These are phyloP conservation scores for Dothideomycetes sp. DNA, from an alignment of 2,329 filamentous ascomycete species.

Conservation along the genomic window DNA sequence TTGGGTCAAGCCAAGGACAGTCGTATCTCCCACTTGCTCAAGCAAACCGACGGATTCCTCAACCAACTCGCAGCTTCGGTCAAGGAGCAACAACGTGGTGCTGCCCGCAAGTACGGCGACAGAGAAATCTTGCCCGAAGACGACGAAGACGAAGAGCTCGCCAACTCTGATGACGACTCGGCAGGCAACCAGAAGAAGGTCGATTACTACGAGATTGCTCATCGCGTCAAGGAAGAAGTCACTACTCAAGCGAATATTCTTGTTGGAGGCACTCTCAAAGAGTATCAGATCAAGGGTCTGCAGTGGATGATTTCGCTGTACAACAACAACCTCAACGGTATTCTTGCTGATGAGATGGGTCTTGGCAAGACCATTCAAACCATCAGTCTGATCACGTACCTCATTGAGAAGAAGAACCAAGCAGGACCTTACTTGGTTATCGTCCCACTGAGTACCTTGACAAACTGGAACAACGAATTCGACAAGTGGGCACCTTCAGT, in stretches of 20 bases:
- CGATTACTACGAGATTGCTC: slow-evolving; percentile 97
- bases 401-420: slow-evolving; percentile 92
- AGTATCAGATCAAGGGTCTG: slow-evolving; percentile 96
- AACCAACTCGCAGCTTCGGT: slow-evolving; percentile 91
- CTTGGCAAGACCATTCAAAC: slow-evolving; percentile 99
- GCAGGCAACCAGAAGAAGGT: slow-evolving; percentile 67
- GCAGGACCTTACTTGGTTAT: slow-evolving; percentile 91
- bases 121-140: slow-evolving; percentile 44
- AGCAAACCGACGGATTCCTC: slow-evolving; percentile 95
- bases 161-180: slow-evolving; percentile 57
- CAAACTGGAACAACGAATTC: slow-evolving; percentile 98
- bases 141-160: slow-evolving; percentile 48
- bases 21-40: slow-evolving; percentile 93
- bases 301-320: slow-evolving; percentile 99
- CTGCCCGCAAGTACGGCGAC: slow-evolving; percentile 68
- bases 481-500: slow-evolving; percentile 96
- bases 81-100: slow-evolving; percentile 81
- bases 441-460: slow-evolving; percentile 90
- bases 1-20: slow-evolving; percentile 98
- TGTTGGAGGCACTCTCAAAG: slow-evolving; percentile 86
- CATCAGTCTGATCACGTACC: slow-evolving; percentile 92
- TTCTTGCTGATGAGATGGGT: slow-evolving; percentile 98
- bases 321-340: slow-evolving; percentile 99
- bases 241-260: slow-evolving; percentile 73
- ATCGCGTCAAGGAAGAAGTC: slow-evolving; percentile 90